Evolutionary conservation across 179 eudicot species (phyloP).

Genomic region (Monotropa hypopitys): DNA sequence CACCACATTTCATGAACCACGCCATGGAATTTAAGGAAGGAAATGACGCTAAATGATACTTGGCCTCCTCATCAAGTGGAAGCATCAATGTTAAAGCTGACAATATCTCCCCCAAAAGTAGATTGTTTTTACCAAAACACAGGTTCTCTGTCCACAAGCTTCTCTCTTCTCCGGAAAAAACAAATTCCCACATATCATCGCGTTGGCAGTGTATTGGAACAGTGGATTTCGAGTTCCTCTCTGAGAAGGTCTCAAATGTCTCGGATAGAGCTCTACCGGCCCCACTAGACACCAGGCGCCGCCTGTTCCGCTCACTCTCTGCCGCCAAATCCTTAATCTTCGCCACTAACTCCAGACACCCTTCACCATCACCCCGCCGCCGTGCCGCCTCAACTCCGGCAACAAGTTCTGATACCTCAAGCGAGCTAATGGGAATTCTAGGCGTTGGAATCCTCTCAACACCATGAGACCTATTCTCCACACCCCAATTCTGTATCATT

Average conservation of each 20-base stretch:
- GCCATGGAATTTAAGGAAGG: constrained; percentile 30
- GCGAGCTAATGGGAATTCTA: constrained; percentile 35
- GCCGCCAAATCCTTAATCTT: constrained; percentile 19
- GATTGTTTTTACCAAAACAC: constrained; percentile 13
- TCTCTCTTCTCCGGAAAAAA: not conserved
- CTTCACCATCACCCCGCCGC: constrained; percentile 7
- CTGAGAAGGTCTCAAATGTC: constrained; percentile 25
- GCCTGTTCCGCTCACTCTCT: constrained; percentile 49
- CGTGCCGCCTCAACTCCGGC: constrained; percentile 14
- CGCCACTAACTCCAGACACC: constrained; percentile 22
- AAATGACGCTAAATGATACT: constrained; percentile 18
- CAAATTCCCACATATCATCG: not conserved
- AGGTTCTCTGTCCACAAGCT: not conserved
- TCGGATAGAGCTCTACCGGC: constrained; percentile 19
- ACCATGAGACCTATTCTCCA: constrained; percentile 31
- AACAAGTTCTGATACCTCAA: constrained; percentile 27
- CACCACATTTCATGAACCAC: constrained; percentile 35
- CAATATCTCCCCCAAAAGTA: constrained; percentile 30
- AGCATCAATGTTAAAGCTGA: constrained; percentile 19
- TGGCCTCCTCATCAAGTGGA: constrained; percentile 25
- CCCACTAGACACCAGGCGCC: constrained; percentile 27
- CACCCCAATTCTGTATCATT: constrained; percentile 74
- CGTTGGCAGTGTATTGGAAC: not conserved
- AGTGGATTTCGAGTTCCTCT: not conserved
- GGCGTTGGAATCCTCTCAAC: constrained; percentile 58